Evolutionary conservation across 1,139 yeast genomes (phyloP).

Genomic region (Suhomyces ambrosiae): DNA sequence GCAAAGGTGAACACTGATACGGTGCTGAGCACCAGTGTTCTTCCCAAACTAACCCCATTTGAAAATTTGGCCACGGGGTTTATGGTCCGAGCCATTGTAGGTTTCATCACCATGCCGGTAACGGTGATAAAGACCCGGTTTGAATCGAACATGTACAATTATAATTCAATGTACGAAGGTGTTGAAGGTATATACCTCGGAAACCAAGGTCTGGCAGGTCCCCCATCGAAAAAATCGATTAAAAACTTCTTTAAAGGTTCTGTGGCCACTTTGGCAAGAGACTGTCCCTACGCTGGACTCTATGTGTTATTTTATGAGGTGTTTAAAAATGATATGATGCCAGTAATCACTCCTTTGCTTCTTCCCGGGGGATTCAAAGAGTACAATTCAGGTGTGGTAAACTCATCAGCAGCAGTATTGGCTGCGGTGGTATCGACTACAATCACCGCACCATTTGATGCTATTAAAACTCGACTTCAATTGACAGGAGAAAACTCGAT

Average conservation of each 20-base stretch:
- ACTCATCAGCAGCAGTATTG: constrained; percentile 67
- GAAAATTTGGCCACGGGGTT: constrained; percentile 82
- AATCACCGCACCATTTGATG: constrained; percentile 92
- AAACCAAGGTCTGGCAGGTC: constrained; percentile 3
- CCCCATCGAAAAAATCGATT: constrained; percentile 24
- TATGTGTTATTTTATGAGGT: constrained; percentile 84
- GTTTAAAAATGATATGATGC: constrained; percentile 51
- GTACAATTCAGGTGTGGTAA: constrained; percentile 56
- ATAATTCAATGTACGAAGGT: constrained; percentile 68
- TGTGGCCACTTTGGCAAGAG: constrained; percentile 84
- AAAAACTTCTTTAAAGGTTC: constrained; percentile 84
- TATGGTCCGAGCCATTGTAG: constrained; percentile 77
- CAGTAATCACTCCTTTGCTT: constrained; percentile 14
- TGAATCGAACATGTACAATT: constrained; percentile 75
- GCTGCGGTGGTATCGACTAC: constrained; percentile 85
- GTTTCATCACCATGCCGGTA: constrained; percentile 94
- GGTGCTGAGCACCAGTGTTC: constrained; percentile 29
- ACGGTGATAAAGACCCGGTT: constrained; percentile 89
- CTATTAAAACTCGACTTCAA: constrained; percentile 90
- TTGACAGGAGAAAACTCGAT: constrained; percentile 35
- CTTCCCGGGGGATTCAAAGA: constrained; percentile 22
- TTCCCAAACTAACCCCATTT: constrained; percentile 71
- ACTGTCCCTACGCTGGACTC: constrained; percentile 95
- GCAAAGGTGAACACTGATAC: constrained; percentile 20
- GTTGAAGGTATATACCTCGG: constrained; percentile 54